Evolutionary conservation across 257 asterid genomes (phyloP).

Genomic region (Voacanga thouarsii): DNA sequence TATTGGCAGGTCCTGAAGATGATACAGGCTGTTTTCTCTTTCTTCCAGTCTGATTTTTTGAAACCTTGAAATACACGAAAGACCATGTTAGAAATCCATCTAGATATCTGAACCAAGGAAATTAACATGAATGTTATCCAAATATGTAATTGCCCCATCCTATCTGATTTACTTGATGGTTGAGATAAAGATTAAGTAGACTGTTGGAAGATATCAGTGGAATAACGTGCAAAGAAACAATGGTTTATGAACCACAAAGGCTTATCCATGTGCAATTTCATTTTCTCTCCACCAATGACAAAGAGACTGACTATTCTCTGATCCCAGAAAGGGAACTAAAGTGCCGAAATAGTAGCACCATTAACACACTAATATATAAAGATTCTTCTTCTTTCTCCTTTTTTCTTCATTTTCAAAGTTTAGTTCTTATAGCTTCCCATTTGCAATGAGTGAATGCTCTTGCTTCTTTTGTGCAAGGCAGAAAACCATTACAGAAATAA

Average conservation of each 20-base stretch:
- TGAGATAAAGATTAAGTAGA: background rate
- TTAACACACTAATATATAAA: background rate
- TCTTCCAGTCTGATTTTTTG: constrained; percentile 89
- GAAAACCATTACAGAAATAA: background rate
- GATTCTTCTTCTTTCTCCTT: background rate
- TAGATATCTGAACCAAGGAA: constrained; percentile 1
- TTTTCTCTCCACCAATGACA: background rate
- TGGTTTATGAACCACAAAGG: background rate
- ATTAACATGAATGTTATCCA: constrained; percentile 4
- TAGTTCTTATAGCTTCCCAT: no score
- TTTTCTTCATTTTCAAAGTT: no score
- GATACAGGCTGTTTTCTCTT: constrained; percentile 87
- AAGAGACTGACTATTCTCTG: background rate
- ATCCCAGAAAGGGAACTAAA: background rate
- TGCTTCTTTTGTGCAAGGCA: no score
- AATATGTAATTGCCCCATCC: background rate
- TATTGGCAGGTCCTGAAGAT: constrained; percentile 96
- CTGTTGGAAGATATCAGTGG: background rate
- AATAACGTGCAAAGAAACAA: background rate
- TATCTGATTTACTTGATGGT: background rate
- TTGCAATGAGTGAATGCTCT: no score
- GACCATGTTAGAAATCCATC: constrained; percentile 38
- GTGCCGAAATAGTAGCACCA: background rate
- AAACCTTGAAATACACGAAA: constrained; percentile 59
- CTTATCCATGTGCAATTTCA: background rate